Conservation (phyloP, 148 eudicot species). For the Chenopodium suecicum region DNA sequence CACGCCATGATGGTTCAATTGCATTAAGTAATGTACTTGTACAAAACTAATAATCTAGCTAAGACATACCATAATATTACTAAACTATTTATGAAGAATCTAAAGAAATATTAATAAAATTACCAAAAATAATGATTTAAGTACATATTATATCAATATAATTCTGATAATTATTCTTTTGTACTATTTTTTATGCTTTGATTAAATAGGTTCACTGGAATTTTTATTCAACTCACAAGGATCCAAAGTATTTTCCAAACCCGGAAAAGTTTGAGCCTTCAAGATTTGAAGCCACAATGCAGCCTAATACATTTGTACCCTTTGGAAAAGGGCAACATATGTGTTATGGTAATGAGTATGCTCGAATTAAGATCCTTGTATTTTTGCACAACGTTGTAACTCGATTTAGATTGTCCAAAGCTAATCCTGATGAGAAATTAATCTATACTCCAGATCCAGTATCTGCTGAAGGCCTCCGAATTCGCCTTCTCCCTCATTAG, state of each 20-base stretch:
- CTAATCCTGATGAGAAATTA: slow-evolving; percentile 14
- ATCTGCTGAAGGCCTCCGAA: neutral
- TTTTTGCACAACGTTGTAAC: slow-evolving; percentile 16
- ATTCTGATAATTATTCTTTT: neutral
- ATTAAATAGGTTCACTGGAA: slow-evolving; percentile 3
- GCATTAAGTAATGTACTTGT: no score
- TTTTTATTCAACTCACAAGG: slow-evolving; percentile 13
- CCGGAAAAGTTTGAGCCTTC: slow-evolving; percentile 20
- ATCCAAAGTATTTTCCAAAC: slow-evolving; percentile 8
- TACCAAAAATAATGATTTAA: no score
- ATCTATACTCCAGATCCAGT: neutral
- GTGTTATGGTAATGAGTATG: slow-evolving; percentile 20
- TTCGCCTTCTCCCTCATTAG: slow-evolving; percentile 4
- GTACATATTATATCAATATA: neutral
- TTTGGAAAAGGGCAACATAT: slow-evolving; percentile 17
- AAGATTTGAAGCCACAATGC: slow-evolving; percentile 20
- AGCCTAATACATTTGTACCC: slow-evolving; percentile 6
- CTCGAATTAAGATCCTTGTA: slow-evolving; percentile 2
- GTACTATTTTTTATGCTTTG: neutral
- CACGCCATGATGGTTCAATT: no score
- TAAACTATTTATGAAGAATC: no score
- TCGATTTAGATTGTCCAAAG: neutral
- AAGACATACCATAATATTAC: no score
- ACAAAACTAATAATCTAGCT: no score
- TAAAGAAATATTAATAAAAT: no score